Evolutionary conservation across 1,139 yeast species (phyloP), one percentile per base, ranked within the genome.

Genomic region (Kodamaea anthophila): DNA sequence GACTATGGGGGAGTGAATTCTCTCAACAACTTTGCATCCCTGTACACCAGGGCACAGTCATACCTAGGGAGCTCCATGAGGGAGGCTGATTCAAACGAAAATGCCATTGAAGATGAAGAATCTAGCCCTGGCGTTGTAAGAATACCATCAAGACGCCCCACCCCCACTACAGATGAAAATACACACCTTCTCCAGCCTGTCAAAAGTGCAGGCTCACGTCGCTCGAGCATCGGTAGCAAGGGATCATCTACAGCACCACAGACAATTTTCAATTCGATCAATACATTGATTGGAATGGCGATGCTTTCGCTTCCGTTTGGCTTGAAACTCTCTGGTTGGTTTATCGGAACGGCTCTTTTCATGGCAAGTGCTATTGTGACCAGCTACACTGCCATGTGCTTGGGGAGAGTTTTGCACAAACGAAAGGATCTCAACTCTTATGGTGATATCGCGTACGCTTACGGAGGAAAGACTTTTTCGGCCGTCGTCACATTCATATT

Each of bases 261-360:
- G 52, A 88, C 97, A 0, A 62, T 84, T 13, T 86, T 88, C 62
- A 88, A 88, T 50, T 77, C 94, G 3, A 78, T 87, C 33, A 88
- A 88, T 51, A 83, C 87, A 0, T 60, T 87, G 24, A 76, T 87
- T 45, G 97, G 96, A 0, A 75, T 88, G 26, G 96, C 95, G 3
- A 68, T 88, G 46, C 65, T 88, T 21, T 80, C 96, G 1, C 62
- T 88, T 28, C 95, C 96, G 0, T 66, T 81, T 43, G 97, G 91
- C 0, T 60, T 88, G 39, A 73, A 68, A 39, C 67, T 82, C 32
- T 70, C 95, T 0, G 97, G 97, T 1, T 81, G 94, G 87, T 49
- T 81, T 3, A 37, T 74, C 13, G 96, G 96, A 1, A 38, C 73
- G 0, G 33, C 67, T 0, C 49, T 80, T 22, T 50, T 87, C 27